phyloP scores from a whole-genome alignment of 768 basidiomycete genomes.

The Austroboletus eburneus region DNA sequence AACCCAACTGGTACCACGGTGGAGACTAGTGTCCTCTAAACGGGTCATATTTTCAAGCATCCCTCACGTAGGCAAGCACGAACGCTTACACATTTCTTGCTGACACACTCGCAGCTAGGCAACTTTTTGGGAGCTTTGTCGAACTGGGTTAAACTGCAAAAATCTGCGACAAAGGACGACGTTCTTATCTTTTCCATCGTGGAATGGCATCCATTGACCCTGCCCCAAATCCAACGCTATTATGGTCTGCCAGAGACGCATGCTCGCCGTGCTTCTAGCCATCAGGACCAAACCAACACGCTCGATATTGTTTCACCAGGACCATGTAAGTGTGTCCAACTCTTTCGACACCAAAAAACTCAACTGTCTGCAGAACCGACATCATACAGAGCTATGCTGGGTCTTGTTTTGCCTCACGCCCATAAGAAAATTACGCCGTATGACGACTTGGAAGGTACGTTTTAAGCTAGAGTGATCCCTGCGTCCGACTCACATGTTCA shows the following conservation, averaged over 20 bases:
- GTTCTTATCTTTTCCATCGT: constrained; percentile 84
- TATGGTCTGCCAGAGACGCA: constrained; percentile 57
- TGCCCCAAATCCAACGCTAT: constrained; percentile 81
- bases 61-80: too few relatives aligned
- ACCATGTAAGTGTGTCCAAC: constrained; percentile 56
- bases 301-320: constrained; percentile 81
- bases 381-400: too few relatives aligned
- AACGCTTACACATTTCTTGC: too few relatives aligned
- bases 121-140: constrained; percentile 89
- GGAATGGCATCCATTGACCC: constrained; percentile 90
- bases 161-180: too few relatives aligned
- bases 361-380: constrained; percentile 40
- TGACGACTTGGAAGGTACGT: constrained; percentile 88
- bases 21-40: too few relatives aligned
- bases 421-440: too few relatives aligned
- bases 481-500: constrained; percentile 2
- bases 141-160: too few relatives aligned
- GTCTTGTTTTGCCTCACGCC: too few relatives aligned
- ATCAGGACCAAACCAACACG: constrained; percentile 77
- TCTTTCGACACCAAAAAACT: neutral
- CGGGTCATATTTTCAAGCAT: constrained; percentile 72
- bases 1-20: too few relatives aligned
- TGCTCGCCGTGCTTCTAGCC: constrained; percentile 80
- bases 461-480: neutral
- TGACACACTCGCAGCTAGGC: constrained; percentile 59